These are phyloP conservation scores for Epichloe gansuensis DNA, from an alignment of 2,329 filamentous ascomycete species.

Conservation along the genomic window DNA sequence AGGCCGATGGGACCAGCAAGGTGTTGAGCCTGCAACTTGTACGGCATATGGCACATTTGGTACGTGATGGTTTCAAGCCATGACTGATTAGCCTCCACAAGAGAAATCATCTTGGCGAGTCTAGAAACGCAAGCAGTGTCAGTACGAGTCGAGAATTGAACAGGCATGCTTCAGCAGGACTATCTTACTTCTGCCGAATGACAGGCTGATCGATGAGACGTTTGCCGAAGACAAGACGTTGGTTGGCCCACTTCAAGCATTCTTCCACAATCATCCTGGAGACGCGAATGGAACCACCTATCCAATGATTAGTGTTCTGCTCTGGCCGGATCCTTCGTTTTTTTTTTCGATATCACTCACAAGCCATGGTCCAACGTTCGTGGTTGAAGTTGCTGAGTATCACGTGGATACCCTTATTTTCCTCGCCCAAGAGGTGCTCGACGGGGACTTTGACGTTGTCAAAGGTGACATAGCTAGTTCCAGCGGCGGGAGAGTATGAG, in stretches of 20 bases:
- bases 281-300: conserved; percentile 46
- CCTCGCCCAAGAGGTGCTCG: conserved; percentile 63
- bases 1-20: conserved; percentile 72
- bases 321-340: not conserved
- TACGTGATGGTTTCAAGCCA: conserved; percentile 78
- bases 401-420: conserved; percentile 76
- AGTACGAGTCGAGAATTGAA: conserved; percentile 1
- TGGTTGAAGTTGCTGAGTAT: conserved; percentile 85
- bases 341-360: conserved; percentile 22
- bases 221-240: conserved; percentile 74
- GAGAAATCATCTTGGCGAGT: conserved; percentile 76
- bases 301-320: conserved; percentile 5
- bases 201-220: conserved; percentile 71
- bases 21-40: conserved; percentile 59
- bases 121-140: conserved; percentile 20
- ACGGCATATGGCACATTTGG: conserved; percentile 79
- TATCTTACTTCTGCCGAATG: conserved; percentile 59
- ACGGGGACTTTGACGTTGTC: conserved; percentile 79
- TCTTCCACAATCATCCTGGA: conserved; percentile 64
- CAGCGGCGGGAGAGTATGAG: conserved; percentile 65
- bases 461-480: conserved; percentile 68
- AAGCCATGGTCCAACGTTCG: conserved; percentile 66
- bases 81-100: conserved; percentile 68
- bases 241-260: conserved; percentile 78
- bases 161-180: not conserved